A percentile compares a stretch with the other conserved stretches of the same genome.
These are phyloP conservation scores for Purshia tridentata DNA, from an alignment of 306 rosid genomes.

Conservation along the genomic window DNA sequence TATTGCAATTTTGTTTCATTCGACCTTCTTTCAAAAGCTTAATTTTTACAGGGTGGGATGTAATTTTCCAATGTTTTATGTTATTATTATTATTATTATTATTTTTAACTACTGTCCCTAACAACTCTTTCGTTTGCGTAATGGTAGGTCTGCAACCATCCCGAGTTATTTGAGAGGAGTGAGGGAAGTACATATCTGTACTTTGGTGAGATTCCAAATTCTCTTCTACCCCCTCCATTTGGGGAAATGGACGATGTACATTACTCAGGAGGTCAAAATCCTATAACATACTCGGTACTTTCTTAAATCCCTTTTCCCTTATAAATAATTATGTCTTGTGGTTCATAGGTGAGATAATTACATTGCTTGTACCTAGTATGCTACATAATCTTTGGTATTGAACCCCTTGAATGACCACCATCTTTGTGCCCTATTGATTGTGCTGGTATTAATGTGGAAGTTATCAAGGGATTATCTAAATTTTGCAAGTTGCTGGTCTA, in stretches of 20 bases:
- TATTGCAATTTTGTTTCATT: neutral
- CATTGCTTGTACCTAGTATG: neutral
- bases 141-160: constrained; percentile 96
- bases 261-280: constrained; percentile 86
- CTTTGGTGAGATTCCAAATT: constrained; percentile 77
- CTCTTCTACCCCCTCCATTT: constrained; percentile 90
- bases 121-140: constrained; percentile 26
- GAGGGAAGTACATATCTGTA: constrained; percentile 87
- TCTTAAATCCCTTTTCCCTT: constrained; percentile 15
- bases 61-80: neutral
- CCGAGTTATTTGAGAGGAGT: constrained; percentile 93
- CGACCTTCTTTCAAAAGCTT: neutral
- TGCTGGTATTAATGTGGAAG: neutral
- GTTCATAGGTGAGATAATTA: neutral
- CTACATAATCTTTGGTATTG: neutral
- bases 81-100: neutral
- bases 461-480: too few relatives aligned
- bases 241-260: constrained; percentile 94
- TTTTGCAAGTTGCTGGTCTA: neutral
- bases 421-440: neutral
- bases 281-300: constrained; percentile 72
- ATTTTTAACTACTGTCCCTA: constrained; percentile 8
- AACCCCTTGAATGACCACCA: neutral
- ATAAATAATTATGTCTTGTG: neutral
- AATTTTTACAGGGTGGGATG: constrained; percentile 16